Evolutionary conservation across 257 asterid species (phyloP), one percentile per base, ranked within the genome.

Genomic region (Linaria vulgaris): DNA sequence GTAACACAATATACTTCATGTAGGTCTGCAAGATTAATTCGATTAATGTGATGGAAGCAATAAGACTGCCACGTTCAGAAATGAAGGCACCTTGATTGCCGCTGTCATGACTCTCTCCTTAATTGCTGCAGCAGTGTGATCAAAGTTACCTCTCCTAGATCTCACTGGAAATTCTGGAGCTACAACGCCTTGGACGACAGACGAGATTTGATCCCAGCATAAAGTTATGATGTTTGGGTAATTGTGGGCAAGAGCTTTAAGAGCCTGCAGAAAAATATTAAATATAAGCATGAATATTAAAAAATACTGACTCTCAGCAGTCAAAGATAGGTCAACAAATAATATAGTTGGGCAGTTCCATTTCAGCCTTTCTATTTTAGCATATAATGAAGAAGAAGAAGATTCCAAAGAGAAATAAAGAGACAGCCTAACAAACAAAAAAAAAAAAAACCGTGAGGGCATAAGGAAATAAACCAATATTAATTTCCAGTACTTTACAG

Each of bases 211-310:
- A 67, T 81, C 85, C 98, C 96, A 91, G 73, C 89, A 84, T 62
- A 81, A 59, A 72, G 80, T 74, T 70, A 82, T 74, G 70, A 76
- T 81, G 60, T 79, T 82, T 53, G 96, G 98, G 74, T 88, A 88
- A 82, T 85, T 91, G 79, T 91, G 98, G 13, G 96, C 91, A 79
- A 88, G 72, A 76, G 95, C 84, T 82, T 82, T 91, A 37, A 88
- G 83, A 68, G 96, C 98, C 98, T 91, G 85, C 80, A 80, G 64
- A 55, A 68, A 58, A 70, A 63, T 52, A 73, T 66, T 61, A 64
- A 70, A 56, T 68, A 72, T 69, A 24, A 68, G 62, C 66, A 69
- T 48, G 56, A 49, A 58, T 45, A 63, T 41, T 34, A 9, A 30
- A 39, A 50, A 38, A 24, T 52, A 38, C 9, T 34, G 63, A 50